Evolutionary conservation across 805 yeast species (phyloP), one percentile per base, ranked within the genome.

Genomic region (Osmozyma mogii): DNA sequence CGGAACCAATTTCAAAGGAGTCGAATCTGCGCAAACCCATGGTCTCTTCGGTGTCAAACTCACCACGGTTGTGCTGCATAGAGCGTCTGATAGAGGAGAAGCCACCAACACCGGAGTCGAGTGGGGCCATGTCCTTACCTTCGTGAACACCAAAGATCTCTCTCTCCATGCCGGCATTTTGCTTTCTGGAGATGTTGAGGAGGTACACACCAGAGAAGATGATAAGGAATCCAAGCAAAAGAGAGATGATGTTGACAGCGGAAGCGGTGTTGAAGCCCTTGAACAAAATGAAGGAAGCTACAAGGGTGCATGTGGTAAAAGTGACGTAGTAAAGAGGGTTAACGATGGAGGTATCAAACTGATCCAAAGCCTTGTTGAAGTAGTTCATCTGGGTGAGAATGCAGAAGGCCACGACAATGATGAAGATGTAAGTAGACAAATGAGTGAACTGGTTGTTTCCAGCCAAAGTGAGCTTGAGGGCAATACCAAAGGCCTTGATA

Each of bases 401-500:
- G 57, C 95, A 85, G 24, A 80, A 69, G 6, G 65, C 82, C 34
- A 85, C 95, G 15, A 84, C 87, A 17, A 71, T 42, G 20, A 84
- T 70, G 65, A 85, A 85, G 34, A 87, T 63, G 49, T 87, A 85
- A 1, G 96, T 85, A 20, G 92, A 79, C 6, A 79, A 62, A 47
- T 85, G 92, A 2, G 84, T 70, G 56, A 85, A 84, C 63, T 85
- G 96, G 58, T 87, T 85, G 57, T 77, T 82, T 6, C 96, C 96
- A 22, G 74, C 63, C 13, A 85, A 63, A 1, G 95, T 84, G 49
- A 85, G 70, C 58, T 85, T 85, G 49, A 85, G 65, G 1, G 95
- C 95, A 44, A 85, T 81, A 20, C 96, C 96, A 58, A 85, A 85
- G 1, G 94, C 95, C 61, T 85, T 85, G 58, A 85, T 87, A 16